A percentile compares a stretch with the other conserved stretches of the same genome.
These are phyloP conservation scores for Ashbya aceris DNA, from an alignment of 1,139 yeast species.

Conservation along the genomic window DNA sequence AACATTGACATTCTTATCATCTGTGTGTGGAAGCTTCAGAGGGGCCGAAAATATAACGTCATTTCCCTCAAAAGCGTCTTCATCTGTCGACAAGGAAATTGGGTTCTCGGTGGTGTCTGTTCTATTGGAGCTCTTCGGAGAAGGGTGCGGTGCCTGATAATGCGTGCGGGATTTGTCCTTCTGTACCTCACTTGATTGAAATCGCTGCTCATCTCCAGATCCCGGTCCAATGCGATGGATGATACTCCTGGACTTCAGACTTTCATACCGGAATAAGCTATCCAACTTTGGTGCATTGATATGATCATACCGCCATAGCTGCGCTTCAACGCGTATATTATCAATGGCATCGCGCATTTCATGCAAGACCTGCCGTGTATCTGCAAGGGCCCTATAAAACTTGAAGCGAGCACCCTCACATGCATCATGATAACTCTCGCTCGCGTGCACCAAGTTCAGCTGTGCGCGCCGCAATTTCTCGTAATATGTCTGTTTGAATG, in stretches of 20 bases:
- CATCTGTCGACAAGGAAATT: background rate
- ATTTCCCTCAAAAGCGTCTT: background rate
- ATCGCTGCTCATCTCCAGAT: background rate
- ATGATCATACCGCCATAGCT: conserved; percentile 2
- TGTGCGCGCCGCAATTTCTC: background rate
- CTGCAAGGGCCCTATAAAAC: conserved; percentile 4
- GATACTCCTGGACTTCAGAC: background rate
- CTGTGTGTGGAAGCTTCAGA: background rate
- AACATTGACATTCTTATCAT: background rate
- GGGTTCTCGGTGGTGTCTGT: background rate
- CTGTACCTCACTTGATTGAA: background rate
- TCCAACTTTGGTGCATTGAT: background rate
- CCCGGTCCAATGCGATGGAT: background rate
- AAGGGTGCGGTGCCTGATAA: background rate
- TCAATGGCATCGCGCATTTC: conserved; percentile 4
- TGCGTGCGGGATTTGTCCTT: background rate
- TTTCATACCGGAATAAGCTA: background rate
- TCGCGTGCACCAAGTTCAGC: background rate
- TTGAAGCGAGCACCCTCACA: conserved; percentile 4
- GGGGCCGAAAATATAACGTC: conserved; percentile 1
- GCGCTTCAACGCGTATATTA: conserved; percentile 3
- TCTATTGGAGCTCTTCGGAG: background rate
- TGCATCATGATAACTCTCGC: conserved; percentile 2
- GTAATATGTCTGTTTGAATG: background rate
- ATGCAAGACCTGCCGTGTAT: conserved; percentile 1